Percentiles rank a stretch among this genome's conserved stretches.
phyloP scores from a whole-genome alignment of 345 rosid species.

The Ailanthus altissimus region DNA sequence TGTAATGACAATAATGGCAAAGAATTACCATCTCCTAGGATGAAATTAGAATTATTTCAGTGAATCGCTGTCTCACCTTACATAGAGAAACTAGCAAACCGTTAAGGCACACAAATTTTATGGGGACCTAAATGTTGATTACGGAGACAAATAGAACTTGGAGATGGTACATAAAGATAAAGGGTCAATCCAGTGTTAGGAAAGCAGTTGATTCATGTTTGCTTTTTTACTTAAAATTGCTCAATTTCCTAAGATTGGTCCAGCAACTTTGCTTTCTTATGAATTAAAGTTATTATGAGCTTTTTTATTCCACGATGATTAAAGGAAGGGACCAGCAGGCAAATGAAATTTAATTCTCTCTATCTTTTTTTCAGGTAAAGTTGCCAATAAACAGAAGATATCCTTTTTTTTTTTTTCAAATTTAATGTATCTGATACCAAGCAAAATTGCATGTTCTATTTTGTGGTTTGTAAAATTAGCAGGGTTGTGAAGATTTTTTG shows the following conservation, averaged over 20 bases:
- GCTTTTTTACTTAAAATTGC: neutral
- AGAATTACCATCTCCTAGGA: no score
- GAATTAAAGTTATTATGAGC: slow-evolving; percentile 6
- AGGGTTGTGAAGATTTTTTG: no score
- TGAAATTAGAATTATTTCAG: no score
- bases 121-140: no score
- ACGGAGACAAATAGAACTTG: neutral
- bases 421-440: neutral
- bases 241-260: no score
- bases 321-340: neutral
- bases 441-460: neutral
- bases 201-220: slow-evolving; percentile 8
- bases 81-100: no score
- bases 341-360: neutral
- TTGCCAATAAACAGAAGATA: neutral
- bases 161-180: neutral
- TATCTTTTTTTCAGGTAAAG: neutral
- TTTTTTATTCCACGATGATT: neutral
- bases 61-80: no score
- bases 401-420: neutral
- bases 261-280: slow-evolving; percentile 12
- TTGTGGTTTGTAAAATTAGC: no score
- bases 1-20: no score
- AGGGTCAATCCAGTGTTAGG: neutral
- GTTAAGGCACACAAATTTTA: no score